phyloP scores from a whole-genome alignment of 805 yeast species.

The Candida alai region DNA sequence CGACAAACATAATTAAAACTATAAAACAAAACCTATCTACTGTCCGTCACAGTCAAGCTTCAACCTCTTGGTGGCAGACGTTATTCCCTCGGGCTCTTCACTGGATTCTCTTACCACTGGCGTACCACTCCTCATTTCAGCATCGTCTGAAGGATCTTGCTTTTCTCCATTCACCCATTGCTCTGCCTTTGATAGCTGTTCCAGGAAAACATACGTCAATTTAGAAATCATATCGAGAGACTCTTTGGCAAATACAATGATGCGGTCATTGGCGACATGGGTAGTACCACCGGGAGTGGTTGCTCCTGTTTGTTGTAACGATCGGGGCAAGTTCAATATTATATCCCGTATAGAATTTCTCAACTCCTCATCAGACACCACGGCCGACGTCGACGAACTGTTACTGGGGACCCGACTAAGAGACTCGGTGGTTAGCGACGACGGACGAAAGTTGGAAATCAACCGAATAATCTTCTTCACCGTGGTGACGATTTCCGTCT shows the following conservation, averaged over 20 bases:
- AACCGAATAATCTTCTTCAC: slow-evolving; percentile 84
- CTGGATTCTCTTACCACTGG: slow-evolving; percentile 4
- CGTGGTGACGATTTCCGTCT: slow-evolving; percentile 81
- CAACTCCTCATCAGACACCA: slow-evolving; percentile 20
- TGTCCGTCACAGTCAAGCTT: slow-evolving; percentile 6
- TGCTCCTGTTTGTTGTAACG: slow-evolving; percentile 40
- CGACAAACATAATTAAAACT: neutral
- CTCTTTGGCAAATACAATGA: slow-evolving; percentile 81
- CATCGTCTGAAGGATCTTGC: slow-evolving; percentile 13
- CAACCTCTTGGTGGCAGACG: slow-evolving; percentile 10
- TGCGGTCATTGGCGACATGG: slow-evolving; percentile 52
- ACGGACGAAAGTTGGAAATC: slow-evolving; percentile 69
- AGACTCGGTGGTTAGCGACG: slow-evolving; percentile 22
- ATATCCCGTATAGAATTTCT: slow-evolving; percentile 77
- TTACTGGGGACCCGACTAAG: slow-evolving; percentile 12
- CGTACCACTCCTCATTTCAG: slow-evolving; percentile 1
- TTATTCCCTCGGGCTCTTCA: slow-evolving; percentile 9
- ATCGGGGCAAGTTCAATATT: slow-evolving; percentile 64
- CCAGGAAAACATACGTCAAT: slow-evolving; percentile 80
- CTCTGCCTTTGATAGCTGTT: slow-evolving; percentile 81
- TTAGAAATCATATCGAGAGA: slow-evolving; percentile 82
- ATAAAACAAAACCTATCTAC: neutral
- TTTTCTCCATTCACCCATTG: slow-evolving; percentile 60
- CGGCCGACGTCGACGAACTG: neutral
- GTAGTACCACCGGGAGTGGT: slow-evolving; percentile 12